Conservation (phyloP, 2,329 filamentous ascomycete genomes). For the Bipolaris cookei region DNA sequence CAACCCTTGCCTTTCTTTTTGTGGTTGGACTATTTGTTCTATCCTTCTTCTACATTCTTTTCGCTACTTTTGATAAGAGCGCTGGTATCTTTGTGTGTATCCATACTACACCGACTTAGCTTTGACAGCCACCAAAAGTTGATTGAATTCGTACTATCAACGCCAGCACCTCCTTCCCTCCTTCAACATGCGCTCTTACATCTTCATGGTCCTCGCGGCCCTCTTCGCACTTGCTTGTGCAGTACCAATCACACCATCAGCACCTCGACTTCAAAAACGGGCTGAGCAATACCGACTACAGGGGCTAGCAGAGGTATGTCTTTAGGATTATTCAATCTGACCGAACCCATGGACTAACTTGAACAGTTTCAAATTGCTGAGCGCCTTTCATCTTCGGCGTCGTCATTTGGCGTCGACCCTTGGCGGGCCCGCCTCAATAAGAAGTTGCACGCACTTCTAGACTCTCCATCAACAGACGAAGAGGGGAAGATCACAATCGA, state of each 20-base stretch:
- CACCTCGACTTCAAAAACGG: slow-evolving; percentile 40
- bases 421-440: slow-evolving; percentile 28
- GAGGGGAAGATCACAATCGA: slow-evolving; percentile 5
- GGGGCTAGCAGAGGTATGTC: slow-evolving; percentile 43
- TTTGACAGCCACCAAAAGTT: slow-evolving; percentile 11
- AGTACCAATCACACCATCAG: slow-evolving; percentile 46
- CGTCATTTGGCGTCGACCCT: slow-evolving; percentile 23
- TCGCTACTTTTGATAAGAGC: slow-evolving; percentile 27
- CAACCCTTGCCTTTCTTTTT: slow-evolving; percentile 21
- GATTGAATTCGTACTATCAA: not conserved
- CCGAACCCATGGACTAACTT: slow-evolving; percentile 15
- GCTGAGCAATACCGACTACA: slow-evolving; percentile 44
- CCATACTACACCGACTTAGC: slow-evolving; percentile 10
- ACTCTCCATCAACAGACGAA: slow-evolving; percentile 23
- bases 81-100: slow-evolving; percentile 14
- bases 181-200: slow-evolving; percentile 35
- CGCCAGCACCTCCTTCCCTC: not conserved
- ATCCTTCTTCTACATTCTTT: slow-evolving; percentile 6
- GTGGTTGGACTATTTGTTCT: slow-evolving; percentile 5
- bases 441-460: slow-evolving; percentile 32
- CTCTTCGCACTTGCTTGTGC: slow-evolving; percentile 34
- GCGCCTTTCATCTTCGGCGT: slow-evolving; percentile 31
- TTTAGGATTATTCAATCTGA: not conserved
- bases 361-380: slow-evolving; percentile 44
- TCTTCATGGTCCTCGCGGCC: slow-evolving; percentile 35